Evolutionary conservation across 352 stramenopile genomes (phyloP).

Genomic region (Globisporangium ultimum): DNA sequence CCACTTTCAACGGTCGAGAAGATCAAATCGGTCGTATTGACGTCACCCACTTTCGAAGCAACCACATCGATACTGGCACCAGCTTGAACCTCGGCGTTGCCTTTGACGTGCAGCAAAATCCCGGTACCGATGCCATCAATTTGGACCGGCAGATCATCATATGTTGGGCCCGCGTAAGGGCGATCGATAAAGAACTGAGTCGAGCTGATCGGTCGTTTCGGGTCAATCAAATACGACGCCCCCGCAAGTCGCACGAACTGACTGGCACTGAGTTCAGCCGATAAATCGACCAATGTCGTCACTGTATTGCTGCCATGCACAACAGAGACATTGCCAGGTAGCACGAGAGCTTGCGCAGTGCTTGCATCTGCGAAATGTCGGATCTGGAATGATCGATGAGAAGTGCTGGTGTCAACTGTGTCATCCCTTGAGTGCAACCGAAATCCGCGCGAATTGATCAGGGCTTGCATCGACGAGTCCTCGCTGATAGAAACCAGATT

Average conservation of each 20-base stretch:
- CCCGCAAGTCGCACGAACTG: constrained; percentile 53
- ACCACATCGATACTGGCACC: constrained; percentile 36
- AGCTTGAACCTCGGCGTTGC: constrained; percentile 10
- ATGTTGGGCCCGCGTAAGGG: constrained; percentile 38
- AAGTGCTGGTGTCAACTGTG: constrained; percentile 23
- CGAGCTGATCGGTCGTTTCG: constrained; percentile 21
- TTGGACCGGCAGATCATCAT: constrained; percentile 48
- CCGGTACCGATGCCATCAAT: constrained; percentile 46
- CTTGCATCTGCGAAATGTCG: constrained; percentile 52
- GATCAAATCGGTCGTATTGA: constrained; percentile 28
- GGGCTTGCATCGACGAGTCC: constrained; percentile 36
- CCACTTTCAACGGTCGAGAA: constrained; percentile 32
- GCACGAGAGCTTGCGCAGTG: constrained; percentile 17
- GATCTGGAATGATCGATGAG: constrained; percentile 40
- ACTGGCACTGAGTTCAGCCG: constrained; percentile 22
- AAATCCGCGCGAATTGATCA: constrained; percentile 46
- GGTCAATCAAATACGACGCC: constrained; percentile 45
- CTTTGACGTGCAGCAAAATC: constrained; percentile 36
- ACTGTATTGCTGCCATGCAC: constrained; percentile 42
- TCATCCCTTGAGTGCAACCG: constrained; percentile 47
- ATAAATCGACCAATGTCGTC: constrained; percentile 37
- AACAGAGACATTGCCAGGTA: constrained; percentile 50
- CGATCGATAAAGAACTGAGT: constrained; percentile 48
- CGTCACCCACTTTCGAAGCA: constrained; percentile 12
- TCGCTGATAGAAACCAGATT: constrained; percentile 41